Percentiles rank a stretch among this genome's conserved stretches.
These are phyloP conservation scores for Ulmus americana DNA, from an alignment of 331 rosid genomes.

Conservation along the genomic window DNA sequence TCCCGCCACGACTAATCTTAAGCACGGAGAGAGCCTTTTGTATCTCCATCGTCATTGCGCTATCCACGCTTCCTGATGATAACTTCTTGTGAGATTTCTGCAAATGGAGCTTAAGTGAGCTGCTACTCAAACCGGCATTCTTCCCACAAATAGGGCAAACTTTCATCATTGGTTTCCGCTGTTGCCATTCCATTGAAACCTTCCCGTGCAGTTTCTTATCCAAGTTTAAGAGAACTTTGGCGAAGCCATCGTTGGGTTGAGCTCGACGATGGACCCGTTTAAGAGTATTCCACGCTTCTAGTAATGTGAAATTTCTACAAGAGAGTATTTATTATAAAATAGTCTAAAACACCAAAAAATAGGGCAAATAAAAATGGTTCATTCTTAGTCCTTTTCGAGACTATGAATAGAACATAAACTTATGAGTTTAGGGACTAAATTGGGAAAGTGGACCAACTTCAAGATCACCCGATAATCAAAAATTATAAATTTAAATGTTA, in stretches of 20 bases:
- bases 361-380: too few relatives aligned
- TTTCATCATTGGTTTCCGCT: slow-evolving; percentile 71
- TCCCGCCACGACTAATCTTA: slow-evolving; percentile 64
- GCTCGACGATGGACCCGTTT: slow-evolving; percentile 85
- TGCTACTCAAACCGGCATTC: slow-evolving; percentile 86
- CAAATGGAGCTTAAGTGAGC: slow-evolving; percentile 76
- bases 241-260: slow-evolving; percentile 92
- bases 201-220: slow-evolving; percentile 67
- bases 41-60: slow-evolving; percentile 93
- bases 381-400: too few relatives aligned
- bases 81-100: slow-evolving; percentile 83
- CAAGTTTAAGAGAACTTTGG: slow-evolving; percentile 45
- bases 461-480: not conserved
- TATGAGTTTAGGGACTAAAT: too few relatives aligned
- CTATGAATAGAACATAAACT: too few relatives aligned
- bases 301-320: slow-evolving; percentile 58
- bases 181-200: slow-evolving; percentile 90
- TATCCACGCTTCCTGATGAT: slow-evolving; percentile 86
- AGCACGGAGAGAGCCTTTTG: slow-evolving; percentile 69
- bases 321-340: slow-evolving; percentile 14
- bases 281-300: slow-evolving; percentile 71
- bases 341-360: not conserved
- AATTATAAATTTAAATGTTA: slow-evolving; percentile 4
- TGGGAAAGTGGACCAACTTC: too few relatives aligned
- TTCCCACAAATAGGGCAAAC: slow-evolving; percentile 87